Base-by-base conservation (phyloP, 2,329 filamentous ascomycete species). In the Xylaria sp. region DNA sequence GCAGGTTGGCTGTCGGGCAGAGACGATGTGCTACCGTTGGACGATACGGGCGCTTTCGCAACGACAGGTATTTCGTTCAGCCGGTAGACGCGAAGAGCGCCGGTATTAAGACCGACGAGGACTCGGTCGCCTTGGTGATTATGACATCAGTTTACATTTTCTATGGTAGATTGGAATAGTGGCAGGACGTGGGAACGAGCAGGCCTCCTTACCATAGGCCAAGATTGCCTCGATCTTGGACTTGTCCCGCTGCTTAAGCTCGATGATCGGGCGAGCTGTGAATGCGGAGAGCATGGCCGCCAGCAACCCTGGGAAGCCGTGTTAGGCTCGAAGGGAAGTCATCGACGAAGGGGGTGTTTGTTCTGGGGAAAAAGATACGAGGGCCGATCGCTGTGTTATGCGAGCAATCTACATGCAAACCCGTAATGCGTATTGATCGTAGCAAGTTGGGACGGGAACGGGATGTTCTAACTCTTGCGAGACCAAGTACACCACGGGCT, bases 151-250 rank as follows among this genome's bases (percentile, higher is more conserved):
- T 37, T n/a, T 19, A 8, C 16, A 9, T 19, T 11, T n/a, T 48
- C 4, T 10, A 35, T 48, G 7, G 10, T 9, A 42, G 9, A 42
- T 4, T 7, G 37, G 37, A 42, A 42, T 42, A 42, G 37, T 9
- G 13, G 42, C 13, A 46, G 49, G 8, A 9, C 30, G n/a, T 48
- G 23, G 23, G 44, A 11, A 42, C 4, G 9, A 42, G 23, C 5
- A 49, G 52, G 19, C 4, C 39, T n/a, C 11, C 75, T 59, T 81
- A 91, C 89, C 92, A 76, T 96, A 91, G 63, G 93, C 91, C 52
- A 97, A 83, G 67, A 99, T 91, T 54, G 91, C 94, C 78, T 99
- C 94, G 76, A 99, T 96, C 80, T 89, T 94, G 66, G 91, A 95
- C 80, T 95, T 97, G 84, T 97, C 93, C 76, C 91, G 88, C 76